phyloP scores from a whole-genome alignment of 2,329 filamentous ascomycete genomes.

The Coniochaeta hoffmannii region DNA sequence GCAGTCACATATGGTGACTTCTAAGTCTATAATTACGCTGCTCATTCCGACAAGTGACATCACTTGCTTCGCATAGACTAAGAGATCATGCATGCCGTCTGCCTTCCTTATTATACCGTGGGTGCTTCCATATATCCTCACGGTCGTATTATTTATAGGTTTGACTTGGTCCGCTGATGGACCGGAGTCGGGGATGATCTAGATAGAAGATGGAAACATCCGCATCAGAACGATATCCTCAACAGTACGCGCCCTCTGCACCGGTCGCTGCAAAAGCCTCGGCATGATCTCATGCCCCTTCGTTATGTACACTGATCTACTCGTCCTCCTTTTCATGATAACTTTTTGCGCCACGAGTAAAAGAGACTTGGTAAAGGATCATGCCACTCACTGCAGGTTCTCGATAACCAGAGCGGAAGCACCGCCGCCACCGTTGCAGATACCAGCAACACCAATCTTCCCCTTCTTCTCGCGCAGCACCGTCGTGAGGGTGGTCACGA shows the following conservation, averaged over 20 bases:
- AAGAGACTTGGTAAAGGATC: background rate
- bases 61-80: too few species aligned
- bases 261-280: too few species aligned
- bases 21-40: too few species aligned
- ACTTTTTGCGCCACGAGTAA: background rate
- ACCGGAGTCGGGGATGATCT: background rate
- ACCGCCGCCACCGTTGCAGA: constrained; percentile 97
- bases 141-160: background rate
- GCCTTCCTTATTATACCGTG: too few species aligned
- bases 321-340: background rate
- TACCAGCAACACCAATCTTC: constrained; percentile 89
- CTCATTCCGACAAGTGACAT: too few species aligned
- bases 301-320: background rate
- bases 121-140: too few species aligned
- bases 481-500: constrained; percentile 80
- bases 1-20: too few species aligned
- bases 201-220: background rate
- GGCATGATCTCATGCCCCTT: background rate
- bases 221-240: background rate
- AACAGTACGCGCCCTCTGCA: too few species aligned
- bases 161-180: background rate
- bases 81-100: too few species aligned
- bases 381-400: constrained; percentile 45
- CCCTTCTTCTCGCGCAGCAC: constrained; percentile 86
- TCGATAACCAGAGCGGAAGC: constrained; percentile 92